Conservation (phyloP, 768 basidiomycete species). For the Xerocomus potaroensis region DNA sequence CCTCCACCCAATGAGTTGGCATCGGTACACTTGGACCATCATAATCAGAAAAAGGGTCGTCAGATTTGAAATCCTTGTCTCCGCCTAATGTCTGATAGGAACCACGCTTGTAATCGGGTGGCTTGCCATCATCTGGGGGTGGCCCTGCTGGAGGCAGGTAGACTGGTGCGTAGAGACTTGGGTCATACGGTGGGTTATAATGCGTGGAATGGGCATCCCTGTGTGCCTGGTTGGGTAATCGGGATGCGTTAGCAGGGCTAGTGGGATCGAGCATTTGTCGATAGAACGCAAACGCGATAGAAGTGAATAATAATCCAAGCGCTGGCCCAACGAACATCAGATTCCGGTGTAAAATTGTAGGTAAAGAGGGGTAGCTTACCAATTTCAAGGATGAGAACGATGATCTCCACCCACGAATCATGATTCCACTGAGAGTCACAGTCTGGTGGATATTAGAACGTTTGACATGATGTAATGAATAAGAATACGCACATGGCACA, state of each 20-base stretch:
- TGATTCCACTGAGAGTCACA: slow-evolving; percentile 58
- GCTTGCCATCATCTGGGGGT: slow-evolving; percentile 44
- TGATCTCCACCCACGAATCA: slow-evolving; percentile 65
- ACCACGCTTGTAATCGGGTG: slow-evolving; percentile 45
- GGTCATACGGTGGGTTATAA: slow-evolving; percentile 58
- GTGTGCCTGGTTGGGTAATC: slow-evolving; percentile 38
- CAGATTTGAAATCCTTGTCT: slow-evolving; percentile 34
- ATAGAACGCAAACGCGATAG: slow-evolving; percentile 65
- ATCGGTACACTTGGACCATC: slow-evolving; percentile 34
- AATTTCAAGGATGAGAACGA: slow-evolving; percentile 55
- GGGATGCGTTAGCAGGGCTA: slow-evolving; percentile 47
- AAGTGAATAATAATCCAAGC: slow-evolving; percentile 56
- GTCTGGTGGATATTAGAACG: slow-evolving; percentile 40
- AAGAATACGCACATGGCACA: slow-evolving; percentile 36
- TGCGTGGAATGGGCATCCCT: slow-evolving; percentile 41
- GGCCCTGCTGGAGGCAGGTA: slow-evolving; percentile 49
- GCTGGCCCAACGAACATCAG: slow-evolving; percentile 34
- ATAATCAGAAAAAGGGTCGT: slow-evolving; percentile 57
- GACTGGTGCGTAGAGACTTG: slow-evolving; percentile 28
- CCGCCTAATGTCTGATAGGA: slow-evolving; percentile 26
- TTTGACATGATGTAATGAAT: neutral
- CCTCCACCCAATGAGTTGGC: slow-evolving; percentile 35
- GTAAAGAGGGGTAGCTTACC: slow-evolving; percentile 38
- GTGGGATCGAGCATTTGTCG: slow-evolving; percentile 71
- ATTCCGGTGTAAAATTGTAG: neutral